phyloP scores from a whole-genome alignment of 768 basidiomycete species.

The Auriscalpium vulgare region DNA sequence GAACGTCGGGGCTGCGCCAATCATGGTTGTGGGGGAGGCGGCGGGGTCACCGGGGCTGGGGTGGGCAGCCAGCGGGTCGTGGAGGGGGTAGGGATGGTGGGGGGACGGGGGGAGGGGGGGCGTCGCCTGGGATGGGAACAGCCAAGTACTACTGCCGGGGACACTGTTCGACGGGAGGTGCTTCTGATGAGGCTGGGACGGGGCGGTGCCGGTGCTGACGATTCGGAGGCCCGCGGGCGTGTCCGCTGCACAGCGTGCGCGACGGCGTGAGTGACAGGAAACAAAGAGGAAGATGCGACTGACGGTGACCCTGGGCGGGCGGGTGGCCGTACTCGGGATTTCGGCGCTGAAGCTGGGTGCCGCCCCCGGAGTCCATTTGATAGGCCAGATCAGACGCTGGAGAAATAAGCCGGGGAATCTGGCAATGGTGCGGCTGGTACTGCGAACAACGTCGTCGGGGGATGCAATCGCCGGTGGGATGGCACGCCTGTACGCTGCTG shows the following conservation, averaged over 20 bases:
- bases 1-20: slow-evolving; percentile 15
- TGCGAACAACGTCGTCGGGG: not conserved
- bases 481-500: not conserved
- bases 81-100: not conserved
- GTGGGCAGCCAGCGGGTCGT: not conserved
- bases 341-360: not conserved
- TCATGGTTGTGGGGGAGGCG: slow-evolving; percentile 6
- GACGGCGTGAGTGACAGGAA: not conserved
- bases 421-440: not conserved
- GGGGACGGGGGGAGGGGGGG: not conserved
- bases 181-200: not conserved
- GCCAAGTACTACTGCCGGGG: not conserved
- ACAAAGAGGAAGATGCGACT: not conserved
- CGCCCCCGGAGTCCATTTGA: not conserved
- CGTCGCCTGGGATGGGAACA: not conserved
- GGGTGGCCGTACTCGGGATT: not conserved
- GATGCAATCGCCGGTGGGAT: not conserved
- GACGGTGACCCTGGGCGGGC: not conserved
- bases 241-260: not conserved
- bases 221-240: not conserved
- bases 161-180: too few relatives aligned
- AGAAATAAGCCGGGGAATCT: not conserved
- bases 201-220: not conserved
- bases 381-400: not conserved
- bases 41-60: not conserved